Conservation (phyloP, 2,329 filamentous ascomycete genomes). For the Penicillium decumbens region DNA sequence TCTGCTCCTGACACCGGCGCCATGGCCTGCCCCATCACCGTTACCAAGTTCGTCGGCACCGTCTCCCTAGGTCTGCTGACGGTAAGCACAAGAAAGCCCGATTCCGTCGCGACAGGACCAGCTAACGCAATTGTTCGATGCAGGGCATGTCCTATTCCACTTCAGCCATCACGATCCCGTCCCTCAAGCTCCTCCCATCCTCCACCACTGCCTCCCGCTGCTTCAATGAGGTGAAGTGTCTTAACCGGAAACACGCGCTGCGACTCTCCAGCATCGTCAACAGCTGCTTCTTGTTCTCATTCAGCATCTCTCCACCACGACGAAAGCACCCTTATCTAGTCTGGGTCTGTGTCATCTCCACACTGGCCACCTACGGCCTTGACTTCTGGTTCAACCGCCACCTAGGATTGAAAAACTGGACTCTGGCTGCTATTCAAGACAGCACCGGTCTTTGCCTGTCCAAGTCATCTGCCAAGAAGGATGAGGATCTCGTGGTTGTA, state of each 20-base stretch:
- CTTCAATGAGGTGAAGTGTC: slow-evolving; percentile 62
- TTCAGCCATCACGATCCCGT: slow-evolving; percentile 70
- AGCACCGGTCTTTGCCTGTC: slow-evolving; percentile 20
- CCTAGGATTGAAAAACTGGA: slow-evolving; percentile 44
- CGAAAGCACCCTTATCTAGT: slow-evolving; percentile 83
- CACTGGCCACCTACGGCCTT: slow-evolving; percentile 49
- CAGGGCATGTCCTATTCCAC: slow-evolving; percentile 88
- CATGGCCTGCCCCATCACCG: slow-evolving; percentile 67
- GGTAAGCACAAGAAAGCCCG: slow-evolving; percentile 51
- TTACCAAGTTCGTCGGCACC: slow-evolving; percentile 89
- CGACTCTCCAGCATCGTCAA: slow-evolving; percentile 65
- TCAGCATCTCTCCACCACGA: slow-evolving; percentile 66
- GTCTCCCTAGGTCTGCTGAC: slow-evolving; percentile 83
- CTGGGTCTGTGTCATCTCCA: slow-evolving; percentile 68
- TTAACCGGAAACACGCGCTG: slow-evolving; percentile 62
- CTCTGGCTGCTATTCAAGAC: slow-evolving; percentile 43
- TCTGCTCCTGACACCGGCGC: slow-evolving; percentile 20
- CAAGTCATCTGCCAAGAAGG: slow-evolving; percentile 26
- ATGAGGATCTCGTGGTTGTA: slow-evolving; percentile 38
- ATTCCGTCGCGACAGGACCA: background rate
- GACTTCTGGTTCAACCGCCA: slow-evolving; percentile 70
- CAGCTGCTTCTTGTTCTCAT: slow-evolving; percentile 71
- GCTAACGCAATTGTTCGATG: slow-evolving; percentile 9
- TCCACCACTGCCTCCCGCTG: slow-evolving; percentile 66
- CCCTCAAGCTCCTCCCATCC: slow-evolving; percentile 74